Base-by-base conservation (phyloP, 192 early-diverging fungal genomes). In the Coemansia sp. region DNA sequence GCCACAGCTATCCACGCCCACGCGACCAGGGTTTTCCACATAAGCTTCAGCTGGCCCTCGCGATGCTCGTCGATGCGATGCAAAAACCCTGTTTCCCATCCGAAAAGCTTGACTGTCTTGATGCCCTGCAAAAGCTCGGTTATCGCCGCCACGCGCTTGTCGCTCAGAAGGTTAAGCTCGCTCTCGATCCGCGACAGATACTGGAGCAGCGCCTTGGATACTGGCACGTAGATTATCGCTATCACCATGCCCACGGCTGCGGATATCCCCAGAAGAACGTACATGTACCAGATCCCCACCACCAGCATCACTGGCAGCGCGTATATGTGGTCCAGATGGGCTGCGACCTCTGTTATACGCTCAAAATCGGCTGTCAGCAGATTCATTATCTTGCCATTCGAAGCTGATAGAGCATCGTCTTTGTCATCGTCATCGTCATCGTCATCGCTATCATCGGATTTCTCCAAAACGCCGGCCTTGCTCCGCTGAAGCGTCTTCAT, bases 111-210 rank as follows among this genome's bases (percentile, higher is more conserved):
- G 59, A 98, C 88, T 28, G 97, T 90, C 48, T 93, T 87, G 55
- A 98, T 96, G 28, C 93, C 95, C 78, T 93, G 87, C 33, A 96
- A 74, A 34, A 93, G 80, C 83, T 98, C 95, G 62, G 92, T 97
- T 39, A 93, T 89, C 48, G 85, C 79, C 36, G 88, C 85, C 33
- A 97, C 81, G 14, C 95, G 87, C 66, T 91, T 86, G 72, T 97
- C 95, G 56, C 86, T 84, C 41, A 89, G 76, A 7, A 76, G 59
- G 59, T 81, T 90, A n/a, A 90, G 71, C 34, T 81, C 80, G 18
- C 86, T 80, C 68, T 93, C 89, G 74, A 87, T 58, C n/a, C 68
- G 74, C 45, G 82, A 81, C 54, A 86, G 52, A 55, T 81, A 81
- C 36, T 74, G 82, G 53, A 87, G 85, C 45, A 88, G 72, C 48